phyloP scores from a whole-genome alignment of 768 basidiomycete species.

The Boletus sensibilis region DNA sequence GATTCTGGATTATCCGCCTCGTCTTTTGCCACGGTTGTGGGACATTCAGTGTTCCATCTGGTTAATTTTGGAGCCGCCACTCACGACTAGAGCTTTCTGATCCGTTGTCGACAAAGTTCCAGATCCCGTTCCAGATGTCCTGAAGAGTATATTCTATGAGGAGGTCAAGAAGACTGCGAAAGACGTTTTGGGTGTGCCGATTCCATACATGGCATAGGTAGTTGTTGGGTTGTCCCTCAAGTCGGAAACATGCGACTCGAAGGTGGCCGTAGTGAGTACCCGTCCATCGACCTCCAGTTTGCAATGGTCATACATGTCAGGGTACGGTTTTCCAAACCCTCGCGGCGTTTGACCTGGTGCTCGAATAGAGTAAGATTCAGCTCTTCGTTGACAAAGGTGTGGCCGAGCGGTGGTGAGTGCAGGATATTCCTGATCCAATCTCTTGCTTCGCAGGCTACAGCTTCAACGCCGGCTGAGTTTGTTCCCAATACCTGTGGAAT shows the following conservation, averaged over 20 bases:
- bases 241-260: not conserved
- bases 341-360: slow-evolving; percentile 7
- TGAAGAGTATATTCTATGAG: not conserved
- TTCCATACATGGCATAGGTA: slow-evolving; percentile 13
- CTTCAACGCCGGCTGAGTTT: too few species aligned
- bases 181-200: slow-evolving; percentile 1
- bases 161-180: not conserved
- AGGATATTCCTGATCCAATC: not conserved
- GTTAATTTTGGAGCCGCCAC: not conserved
- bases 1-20: not conserved
- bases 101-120: not conserved
- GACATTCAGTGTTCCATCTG: not conserved
- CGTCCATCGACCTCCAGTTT: slow-evolving; percentile 2
- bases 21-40: not conserved
- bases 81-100: not conserved
- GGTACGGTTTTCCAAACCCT: not conserved
- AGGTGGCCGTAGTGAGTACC: not conserved
- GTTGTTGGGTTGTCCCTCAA: not conserved
- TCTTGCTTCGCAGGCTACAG: too few species aligned
- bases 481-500: too few species aligned
- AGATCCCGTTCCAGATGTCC: not conserved
- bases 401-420: slow-evolving; percentile 8
- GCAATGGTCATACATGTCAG: not conserved
- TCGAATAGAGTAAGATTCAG: slow-evolving; percentile 13
- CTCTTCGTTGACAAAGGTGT: slow-evolving; percentile 14